Evolutionary conservation across 2,329 filamentous ascomycete genomes (phyloP), one percentile per base, ranked within the genome.

Genomic region (Talaromyces rugulosus): DNA sequence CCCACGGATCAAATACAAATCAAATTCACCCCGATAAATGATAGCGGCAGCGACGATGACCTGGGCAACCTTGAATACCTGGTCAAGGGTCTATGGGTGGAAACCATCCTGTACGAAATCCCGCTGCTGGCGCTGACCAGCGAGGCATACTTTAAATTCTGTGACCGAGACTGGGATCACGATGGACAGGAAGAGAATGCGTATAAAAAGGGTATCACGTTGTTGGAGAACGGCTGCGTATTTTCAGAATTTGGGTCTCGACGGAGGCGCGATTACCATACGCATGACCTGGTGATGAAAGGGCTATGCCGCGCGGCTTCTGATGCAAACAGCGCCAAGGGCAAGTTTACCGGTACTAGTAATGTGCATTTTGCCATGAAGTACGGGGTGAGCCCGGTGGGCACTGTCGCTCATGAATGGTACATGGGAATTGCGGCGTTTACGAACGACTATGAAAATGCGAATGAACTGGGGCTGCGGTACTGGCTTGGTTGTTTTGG

Each of bases 341-440:
- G 94, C 9, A 89, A 87, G 72, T 82, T 98, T 54, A 86, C 89
- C 0, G 95, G 95, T 11, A 96, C 94, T 0, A 98, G 93, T 75
- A 99, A 99, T 71, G 95, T 99, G 4, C 94, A 98, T 74, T 87
- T 99, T 67, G 95, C 95, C 11, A 96, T 96, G 92, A 89, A 92
- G 70, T 94, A 96, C 77, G 87, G 87, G 52, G 86, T 97, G 53
- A 80, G 87, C 3, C 92, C 95, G 0, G 85, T 98, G 12, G 95
- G 95, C 5, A 99, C 95, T 0, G 88, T 91, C 1, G 95, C 95
- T 0, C 95, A 99, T 72, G 95, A 99, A 78, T 99, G 95, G 95
- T 98, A 97, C 81, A 99, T 99, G 95, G 93, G 92, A 50, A 94
- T 96, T 65, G 95, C 95, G 0, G 93, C 95, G 44, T 92, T 97